phyloP scores from a whole-genome alignment of 192 early-diverging fungal genomes.

The Mortierella antarctica region DNA sequence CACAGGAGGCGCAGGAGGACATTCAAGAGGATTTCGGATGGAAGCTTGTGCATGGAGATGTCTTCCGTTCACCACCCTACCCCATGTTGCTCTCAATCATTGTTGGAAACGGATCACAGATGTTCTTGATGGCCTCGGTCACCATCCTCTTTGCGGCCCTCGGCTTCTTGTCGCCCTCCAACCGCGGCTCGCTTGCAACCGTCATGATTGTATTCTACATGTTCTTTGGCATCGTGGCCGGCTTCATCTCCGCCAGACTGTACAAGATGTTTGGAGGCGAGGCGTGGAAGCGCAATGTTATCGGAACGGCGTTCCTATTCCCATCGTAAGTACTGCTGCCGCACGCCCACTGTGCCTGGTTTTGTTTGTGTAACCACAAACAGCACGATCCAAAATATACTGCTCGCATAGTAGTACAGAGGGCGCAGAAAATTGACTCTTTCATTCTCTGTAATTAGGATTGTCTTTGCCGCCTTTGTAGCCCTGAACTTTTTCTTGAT shows the following conservation, averaged over 20 bases:
- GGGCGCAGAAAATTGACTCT: background rate
- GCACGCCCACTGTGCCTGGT: background rate
- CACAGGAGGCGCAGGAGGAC: slow-evolving; percentile 72
- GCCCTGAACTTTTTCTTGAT: slow-evolving; percentile 90
- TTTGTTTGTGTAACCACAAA: background rate
- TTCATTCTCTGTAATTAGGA: slow-evolving; percentile 22
- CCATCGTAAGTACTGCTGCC: slow-evolving; percentile 64
- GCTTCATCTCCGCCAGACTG: slow-evolving; percentile 87
- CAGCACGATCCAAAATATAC: background rate
- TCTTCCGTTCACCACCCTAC: slow-evolving; percentile 91
- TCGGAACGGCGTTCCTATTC: slow-evolving; percentile 84
- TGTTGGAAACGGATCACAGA: slow-evolving; percentile 86
- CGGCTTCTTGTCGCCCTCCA: slow-evolving; percentile 93
- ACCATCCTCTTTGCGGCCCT: slow-evolving; percentile 91
- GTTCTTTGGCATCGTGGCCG: slow-evolving; percentile 87
- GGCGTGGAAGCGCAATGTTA: slow-evolving; percentile 85
- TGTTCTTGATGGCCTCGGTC: slow-evolving; percentile 77
- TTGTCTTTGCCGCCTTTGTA: slow-evolving; percentile 70
- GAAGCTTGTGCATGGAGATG: slow-evolving; percentile 97
- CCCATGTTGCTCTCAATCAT: slow-evolving; percentile 82
- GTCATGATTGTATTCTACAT: slow-evolving; percentile 96
- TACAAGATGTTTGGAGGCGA: slow-evolving; percentile 97
- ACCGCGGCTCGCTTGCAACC: slow-evolving; percentile 92
- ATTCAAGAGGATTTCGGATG: slow-evolving; percentile 96
- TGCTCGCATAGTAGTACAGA: too few relatives aligned